Evolutionary conservation across 2,329 filamentous ascomycete species (phyloP), one percentile per base, ranked within the genome.

Genomic region (Endoconidiophora laricicola): DNA sequence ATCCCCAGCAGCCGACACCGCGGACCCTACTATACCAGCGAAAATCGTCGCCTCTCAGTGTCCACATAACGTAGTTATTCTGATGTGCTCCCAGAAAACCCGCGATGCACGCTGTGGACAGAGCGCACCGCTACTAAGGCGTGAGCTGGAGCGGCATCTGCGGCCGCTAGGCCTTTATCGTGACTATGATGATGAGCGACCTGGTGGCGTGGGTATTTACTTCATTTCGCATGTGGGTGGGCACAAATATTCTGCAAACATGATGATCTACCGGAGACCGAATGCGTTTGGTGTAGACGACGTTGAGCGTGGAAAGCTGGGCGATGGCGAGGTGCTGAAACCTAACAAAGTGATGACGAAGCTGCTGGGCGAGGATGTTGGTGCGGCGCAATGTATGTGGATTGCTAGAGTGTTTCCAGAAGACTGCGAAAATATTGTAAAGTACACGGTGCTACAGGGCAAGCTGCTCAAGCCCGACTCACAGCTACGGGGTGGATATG

Each of bases 201-300:
- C 88, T 0, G 90, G 90, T 9, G 91, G 91, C 10, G 90, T 95
- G 4, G 90, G 86, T 0, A 85, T 98, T 56, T 94, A 94, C 67
- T 96, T 95, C 62, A 93, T 96, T 60, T 90, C 80, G 57, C 91
- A 98, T 61, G 87, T 95, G 2, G 91, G 91, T 24, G 91, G 91
- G 0, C 91, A 98, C 69, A 95, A 95, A 68, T 96, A 94, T 66
- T 80, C 81, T 44, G 91, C 91, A 24, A 98, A 98, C 59, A 78
- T 96, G 58, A 84, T 98, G 69, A 72, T 98, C 1, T 96, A 98
- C 63, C 76, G 91, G 7, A 73, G 74, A 49, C 70, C 68, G 5
- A 69, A 78, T 57, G 69, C 74, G 1, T 78, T 76, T 58, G 74
- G 73, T 0, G 57, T 74, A 40, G 74, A 77, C 51, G 54, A 55